phyloP scores from a whole-genome alignment of 805 yeast genomes.

The Candida pseudofarinosa region DNA sequence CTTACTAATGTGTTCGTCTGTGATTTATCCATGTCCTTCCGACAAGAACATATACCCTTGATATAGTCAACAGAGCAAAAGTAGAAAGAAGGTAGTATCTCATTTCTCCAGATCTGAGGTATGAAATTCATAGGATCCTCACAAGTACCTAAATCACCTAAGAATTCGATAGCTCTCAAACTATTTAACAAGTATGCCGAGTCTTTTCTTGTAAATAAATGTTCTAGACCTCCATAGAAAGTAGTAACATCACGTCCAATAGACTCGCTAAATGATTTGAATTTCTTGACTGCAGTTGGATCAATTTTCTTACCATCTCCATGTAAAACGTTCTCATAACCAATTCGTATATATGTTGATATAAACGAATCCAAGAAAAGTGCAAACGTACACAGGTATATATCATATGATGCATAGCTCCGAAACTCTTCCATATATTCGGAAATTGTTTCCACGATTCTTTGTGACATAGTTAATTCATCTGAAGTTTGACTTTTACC shows the following conservation, averaged over 20 bases:
- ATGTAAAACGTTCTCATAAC: conserved; percentile 36
- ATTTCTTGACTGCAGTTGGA: conserved; percentile 31
- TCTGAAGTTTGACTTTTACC: conserved; percentile 21
- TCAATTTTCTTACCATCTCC: conserved; percentile 42
- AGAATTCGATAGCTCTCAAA: conserved; percentile 38
- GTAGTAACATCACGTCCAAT: conserved; percentile 35
- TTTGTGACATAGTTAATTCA: conserved; percentile 47
- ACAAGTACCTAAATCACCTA: conserved; percentile 37
- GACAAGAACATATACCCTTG: conserved; percentile 54
- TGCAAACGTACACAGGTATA: conserved; percentile 36
- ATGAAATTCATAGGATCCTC: conserved; percentile 29
- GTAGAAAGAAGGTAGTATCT: conserved; percentile 61
- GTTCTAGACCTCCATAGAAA: conserved; percentile 33
- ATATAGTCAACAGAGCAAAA: conserved; percentile 75
- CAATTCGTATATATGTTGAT: conserved; percentile 34
- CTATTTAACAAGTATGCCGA: conserved; percentile 34
- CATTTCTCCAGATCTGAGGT: conserved; percentile 51
- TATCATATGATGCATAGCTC: conserved; percentile 39
- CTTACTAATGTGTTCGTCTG: conserved; percentile 24
- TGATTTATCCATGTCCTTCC: conserved; percentile 39
- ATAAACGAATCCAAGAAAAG: conserved; percentile 36
- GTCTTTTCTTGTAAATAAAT: conserved; percentile 39
- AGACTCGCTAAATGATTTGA: conserved; percentile 35
- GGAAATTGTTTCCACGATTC: conserved; percentile 64
- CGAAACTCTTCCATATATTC: conserved; percentile 71